Percentiles rank a stretch among this genome's conserved stretches.
These are phyloP conservation scores for Ulota crispa DNA, from an alignment of 225 moss, liverwort and hornwort species.

Conservation along the genomic window DNA sequence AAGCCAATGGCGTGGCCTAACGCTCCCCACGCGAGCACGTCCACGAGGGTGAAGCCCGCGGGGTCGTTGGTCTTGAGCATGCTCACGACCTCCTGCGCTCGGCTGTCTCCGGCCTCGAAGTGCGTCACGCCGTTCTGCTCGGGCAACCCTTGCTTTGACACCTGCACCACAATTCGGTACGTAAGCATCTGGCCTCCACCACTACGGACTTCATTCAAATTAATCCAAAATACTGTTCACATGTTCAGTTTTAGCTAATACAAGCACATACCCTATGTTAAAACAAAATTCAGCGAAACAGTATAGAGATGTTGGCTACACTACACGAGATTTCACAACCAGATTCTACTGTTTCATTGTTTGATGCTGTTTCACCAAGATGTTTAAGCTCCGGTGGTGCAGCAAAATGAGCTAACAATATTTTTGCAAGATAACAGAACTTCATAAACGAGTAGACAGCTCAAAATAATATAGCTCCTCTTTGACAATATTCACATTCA, in stretches of 20 bases:
- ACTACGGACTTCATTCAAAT: not conserved
- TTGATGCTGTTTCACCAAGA: too few relatives aligned
- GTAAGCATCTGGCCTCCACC: not conserved
- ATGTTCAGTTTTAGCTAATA: not conserved
- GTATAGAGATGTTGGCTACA: too few relatives aligned
- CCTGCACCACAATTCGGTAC: slow-evolving; percentile 14
- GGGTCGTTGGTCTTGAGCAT: slow-evolving; percentile 86
- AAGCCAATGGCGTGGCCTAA: slow-evolving; percentile 82
- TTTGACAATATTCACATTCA: too few relatives aligned
- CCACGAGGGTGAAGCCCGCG: slow-evolving; percentile 84
- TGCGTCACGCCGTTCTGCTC: slow-evolving; percentile 87
- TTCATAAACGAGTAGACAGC: accelerated
- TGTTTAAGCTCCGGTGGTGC: too few relatives aligned
- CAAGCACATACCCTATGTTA: not conserved
- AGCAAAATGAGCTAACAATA: too few relatives aligned
- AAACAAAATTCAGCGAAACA: not conserved
- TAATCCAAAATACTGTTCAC: not conserved
- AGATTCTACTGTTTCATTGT: too few relatives aligned
- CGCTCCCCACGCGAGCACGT: slow-evolving; percentile 88
- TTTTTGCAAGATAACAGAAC: too few relatives aligned
- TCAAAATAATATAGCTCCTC: too few relatives aligned
- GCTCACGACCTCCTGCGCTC: slow-evolving; percentile 76
- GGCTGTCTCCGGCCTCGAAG: slow-evolving; percentile 79
- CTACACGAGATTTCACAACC: too few relatives aligned
- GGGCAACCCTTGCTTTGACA: slow-evolving; percentile 71